These are phyloP conservation scores for Chalciporus pseudorubinellus DNA, from an alignment of 768 basidiomycete genomes.

Conservation along the genomic window DNA sequence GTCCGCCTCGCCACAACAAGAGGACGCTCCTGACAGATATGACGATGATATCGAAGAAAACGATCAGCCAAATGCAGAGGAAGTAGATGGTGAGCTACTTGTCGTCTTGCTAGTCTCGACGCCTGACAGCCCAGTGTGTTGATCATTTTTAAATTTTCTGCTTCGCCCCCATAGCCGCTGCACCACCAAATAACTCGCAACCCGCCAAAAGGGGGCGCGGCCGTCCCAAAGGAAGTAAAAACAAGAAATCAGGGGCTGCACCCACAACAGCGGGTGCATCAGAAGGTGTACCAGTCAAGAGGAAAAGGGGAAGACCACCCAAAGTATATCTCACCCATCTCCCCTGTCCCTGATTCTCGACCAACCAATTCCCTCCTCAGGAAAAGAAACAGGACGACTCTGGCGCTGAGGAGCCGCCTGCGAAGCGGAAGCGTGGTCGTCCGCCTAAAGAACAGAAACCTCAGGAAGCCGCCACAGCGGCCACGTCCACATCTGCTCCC, in stretches of 20 bases:
- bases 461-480: conserved; percentile 37
- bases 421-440: conserved; percentile 71
- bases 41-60: conserved; percentile 58
- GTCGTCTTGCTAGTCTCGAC: conserved; percentile 11
- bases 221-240: conserved; percentile 87
- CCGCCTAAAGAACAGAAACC: conserved; percentile 66
- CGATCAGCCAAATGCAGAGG: conserved; percentile 39
- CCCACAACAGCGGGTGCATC: conserved; percentile 28
- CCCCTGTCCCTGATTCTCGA: conserved; percentile 23
- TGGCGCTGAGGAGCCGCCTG: conserved; percentile 50
- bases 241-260: conserved; percentile 48
- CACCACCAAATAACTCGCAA: conserved; percentile 37
- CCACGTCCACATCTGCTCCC: conserved; percentile 24
- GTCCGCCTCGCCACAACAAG: conserved; percentile 61
- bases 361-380: conserved; percentile 14
- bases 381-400: conserved; percentile 42
- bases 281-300: conserved; percentile 35
- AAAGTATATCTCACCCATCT: conserved; percentile 37
- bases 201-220: conserved; percentile 77
- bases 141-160: conserved; percentile 19
- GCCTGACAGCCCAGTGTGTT: conserved; percentile 11
- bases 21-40: conserved; percentile 53
- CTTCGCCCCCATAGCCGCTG: conserved; percentile 35
- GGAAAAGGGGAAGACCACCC: conserved; percentile 50
- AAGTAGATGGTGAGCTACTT: conserved; percentile 29